phyloP scores from a whole-genome alignment of 192 early-diverging fungal genomes.

The Mortierella antarctica region DNA sequence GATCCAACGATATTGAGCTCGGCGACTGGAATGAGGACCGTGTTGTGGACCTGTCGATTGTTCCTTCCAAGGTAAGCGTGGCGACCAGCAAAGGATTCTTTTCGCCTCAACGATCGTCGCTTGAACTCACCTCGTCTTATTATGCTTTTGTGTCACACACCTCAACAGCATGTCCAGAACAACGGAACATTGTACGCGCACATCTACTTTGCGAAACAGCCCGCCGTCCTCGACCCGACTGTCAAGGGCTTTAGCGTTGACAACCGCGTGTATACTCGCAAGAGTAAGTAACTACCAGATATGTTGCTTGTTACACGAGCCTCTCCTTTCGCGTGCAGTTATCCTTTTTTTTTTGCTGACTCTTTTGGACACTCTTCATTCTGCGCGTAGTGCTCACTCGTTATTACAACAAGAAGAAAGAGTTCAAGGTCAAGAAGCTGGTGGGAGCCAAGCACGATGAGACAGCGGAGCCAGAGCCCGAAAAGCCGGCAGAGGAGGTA shows the following conservation, averaged over 20 bases:
- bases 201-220: slow-evolving; percentile 63
- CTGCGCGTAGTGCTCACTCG: slow-evolving; percentile 59
- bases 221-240: slow-evolving; percentile 55
- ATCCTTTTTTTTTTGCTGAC: background rate
- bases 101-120: background rate
- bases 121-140: background rate
- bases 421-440: slow-evolving; percentile 66
- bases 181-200: slow-evolving; percentile 72
- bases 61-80: slow-evolving; percentile 55
- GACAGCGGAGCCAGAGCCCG: slow-evolving; percentile 33
- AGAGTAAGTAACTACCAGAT: slow-evolving; percentile 50
- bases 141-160: background rate
- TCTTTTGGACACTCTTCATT: background rate
- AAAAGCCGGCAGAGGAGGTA: slow-evolving; percentile 32
- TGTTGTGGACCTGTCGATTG: slow-evolving; percentile 56
- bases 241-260: slow-evolving; percentile 50
- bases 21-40: slow-evolving; percentile 58
- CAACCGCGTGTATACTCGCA: slow-evolving; percentile 59
- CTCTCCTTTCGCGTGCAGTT: background rate
- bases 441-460: slow-evolving; percentile 44
- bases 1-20: slow-evolving; percentile 48
- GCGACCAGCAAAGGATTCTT: background rate
- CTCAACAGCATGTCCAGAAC: slow-evolving; percentile 58
- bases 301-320: background rate
- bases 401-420: slow-evolving; percentile 57